Conservation (phyloP, 345 rosid genomes). For the Bruguiera gymnorhiza region DNA sequence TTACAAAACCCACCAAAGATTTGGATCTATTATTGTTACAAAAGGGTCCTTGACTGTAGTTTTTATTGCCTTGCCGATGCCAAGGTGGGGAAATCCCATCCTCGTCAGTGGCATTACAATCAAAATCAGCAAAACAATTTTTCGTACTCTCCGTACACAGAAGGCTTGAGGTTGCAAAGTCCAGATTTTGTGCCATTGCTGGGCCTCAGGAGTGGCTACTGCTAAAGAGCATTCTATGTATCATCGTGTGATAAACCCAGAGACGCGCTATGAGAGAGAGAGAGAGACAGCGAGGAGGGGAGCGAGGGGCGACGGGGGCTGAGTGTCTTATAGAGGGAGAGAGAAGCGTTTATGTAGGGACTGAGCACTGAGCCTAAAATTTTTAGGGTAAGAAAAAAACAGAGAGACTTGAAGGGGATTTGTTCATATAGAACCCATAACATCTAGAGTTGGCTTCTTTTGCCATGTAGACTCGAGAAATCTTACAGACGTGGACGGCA, state of each 20-base stretch:
- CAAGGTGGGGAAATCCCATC: neutral
- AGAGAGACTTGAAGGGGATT: neutral
- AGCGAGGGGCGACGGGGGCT: neutral
- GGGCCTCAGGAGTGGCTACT: neutral
- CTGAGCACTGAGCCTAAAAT: neutral
- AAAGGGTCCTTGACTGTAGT: neutral
- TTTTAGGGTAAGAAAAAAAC: neutral
- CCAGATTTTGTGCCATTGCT: constrained; percentile 52
- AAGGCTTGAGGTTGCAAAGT: constrained; percentile 40
- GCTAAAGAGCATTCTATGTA: neutral
- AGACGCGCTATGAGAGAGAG: neutral
- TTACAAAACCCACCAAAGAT: constrained; percentile 23
- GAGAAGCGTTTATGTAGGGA: neutral
- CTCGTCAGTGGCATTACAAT: constrained; percentile 14
- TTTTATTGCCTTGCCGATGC: constrained; percentile 11
- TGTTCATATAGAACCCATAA: no score
- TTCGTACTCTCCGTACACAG: constrained; percentile 45
- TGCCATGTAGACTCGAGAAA: no score
- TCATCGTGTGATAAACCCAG: neutral
- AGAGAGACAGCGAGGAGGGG: neutral
- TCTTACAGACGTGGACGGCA: no score
- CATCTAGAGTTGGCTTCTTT: no score
- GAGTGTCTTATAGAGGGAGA: neutral
- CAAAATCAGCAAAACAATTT: constrained; percentile 36
- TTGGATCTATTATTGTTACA: neutral